Evolutionary conservation across 2,329 filamentous ascomycete genomes (phyloP), one percentile per base, ranked within the genome.

Genomic region (Xylariaceae sp.): DNA sequence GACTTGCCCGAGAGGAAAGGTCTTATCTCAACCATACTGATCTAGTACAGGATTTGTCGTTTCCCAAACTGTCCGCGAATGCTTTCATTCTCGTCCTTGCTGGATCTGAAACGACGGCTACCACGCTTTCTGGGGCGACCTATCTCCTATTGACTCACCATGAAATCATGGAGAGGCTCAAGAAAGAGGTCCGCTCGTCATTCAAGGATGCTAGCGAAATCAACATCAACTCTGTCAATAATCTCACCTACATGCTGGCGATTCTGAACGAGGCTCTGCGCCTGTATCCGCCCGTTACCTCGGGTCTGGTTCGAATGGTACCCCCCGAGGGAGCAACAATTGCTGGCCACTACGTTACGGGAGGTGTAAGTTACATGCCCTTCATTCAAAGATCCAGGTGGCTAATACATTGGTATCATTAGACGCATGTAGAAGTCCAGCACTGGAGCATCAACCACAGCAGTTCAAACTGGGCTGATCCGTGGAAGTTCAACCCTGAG

Each of bases 231-330:
- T 59, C 55, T 2, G 59, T 64, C 7, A 50, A 51, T 31, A 54
- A 53, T 16, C 51, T 71, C 0, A 40, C 52, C n/a, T 73, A 72
- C 40, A 61, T 72, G 51, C 52, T 63, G 11, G 69, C 68, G 4
- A 55, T 59, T 29, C 56, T 72, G n/a, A 61, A 71, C 18, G 70
- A 73, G 49, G 51, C 59, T 9, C 48, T 73, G 13, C 61, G 70
- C 4, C 51, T 71, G 28, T 72, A 69, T 42, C 68, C 69, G 15
- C 57, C 57, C 7, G 53, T 61, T 0, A 48, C 51, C 2, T 47
- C 53, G 1, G 47, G 50, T 3, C 39, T 60, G 4, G 53, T 55
- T 17, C 48, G 59, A 15, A 16, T 15, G 11, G 49, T 54, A 3
- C 54, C 56, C 6, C 35, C 34, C 6, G 53, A 47, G 15, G 57